These are phyloP conservation scores for Fennellomyces sp. DNA, from an alignment of 371 early-diverging fungal genomes.

Conservation along the genomic window DNA sequence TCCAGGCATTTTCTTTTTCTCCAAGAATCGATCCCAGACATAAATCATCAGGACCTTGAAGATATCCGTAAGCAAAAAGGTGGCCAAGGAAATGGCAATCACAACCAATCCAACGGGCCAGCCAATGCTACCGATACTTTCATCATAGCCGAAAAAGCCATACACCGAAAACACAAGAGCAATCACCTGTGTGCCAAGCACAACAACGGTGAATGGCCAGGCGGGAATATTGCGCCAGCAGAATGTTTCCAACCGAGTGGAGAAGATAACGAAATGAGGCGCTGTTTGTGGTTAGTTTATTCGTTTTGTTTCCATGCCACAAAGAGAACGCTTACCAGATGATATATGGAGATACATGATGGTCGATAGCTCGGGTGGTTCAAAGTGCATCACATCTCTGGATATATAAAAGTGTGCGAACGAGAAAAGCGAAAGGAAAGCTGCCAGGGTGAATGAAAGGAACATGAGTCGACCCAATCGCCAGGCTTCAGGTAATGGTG, in stretches of 20 bases:
- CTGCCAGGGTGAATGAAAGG: conserved; percentile 75
- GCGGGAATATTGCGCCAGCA: conserved; percentile 89
- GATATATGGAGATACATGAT: conserved; percentile 94
- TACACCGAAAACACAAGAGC: conserved; percentile 88
- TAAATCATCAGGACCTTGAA: conserved; percentile 80
- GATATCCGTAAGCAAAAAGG: conserved; percentile 81
- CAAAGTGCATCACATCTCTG: conserved; percentile 56
- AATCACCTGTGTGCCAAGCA: conserved; percentile 90
- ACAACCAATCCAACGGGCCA: conserved; percentile 62
- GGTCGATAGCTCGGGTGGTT: conserved; percentile 56
- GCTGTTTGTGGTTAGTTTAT: conserved; percentile 32
- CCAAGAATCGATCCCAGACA: conserved; percentile 55
- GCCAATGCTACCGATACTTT: conserved; percentile 51
- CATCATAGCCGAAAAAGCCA: conserved; percentile 56
- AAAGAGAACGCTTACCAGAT: conserved; percentile 49
- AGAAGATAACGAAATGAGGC: conserved; percentile 96
- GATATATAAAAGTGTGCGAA: conserved; percentile 86
- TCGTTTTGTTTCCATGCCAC: not conserved
- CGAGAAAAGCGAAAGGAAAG: conserved; percentile 73
- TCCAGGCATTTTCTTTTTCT: not conserved
- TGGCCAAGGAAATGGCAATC: conserved; percentile 68
- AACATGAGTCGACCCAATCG: conserved; percentile 82
- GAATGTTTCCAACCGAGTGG: conserved; percentile 90
- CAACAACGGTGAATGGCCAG: conserved; percentile 76
- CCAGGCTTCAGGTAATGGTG: conserved; percentile 86